A percentile compares a stretch with the other conserved stretches of the same genome.
These are phyloP conservation scores for Hyphopichia burtonii DNA, from an alignment of 1,139 yeast genomes.

Conservation along the genomic window DNA sequence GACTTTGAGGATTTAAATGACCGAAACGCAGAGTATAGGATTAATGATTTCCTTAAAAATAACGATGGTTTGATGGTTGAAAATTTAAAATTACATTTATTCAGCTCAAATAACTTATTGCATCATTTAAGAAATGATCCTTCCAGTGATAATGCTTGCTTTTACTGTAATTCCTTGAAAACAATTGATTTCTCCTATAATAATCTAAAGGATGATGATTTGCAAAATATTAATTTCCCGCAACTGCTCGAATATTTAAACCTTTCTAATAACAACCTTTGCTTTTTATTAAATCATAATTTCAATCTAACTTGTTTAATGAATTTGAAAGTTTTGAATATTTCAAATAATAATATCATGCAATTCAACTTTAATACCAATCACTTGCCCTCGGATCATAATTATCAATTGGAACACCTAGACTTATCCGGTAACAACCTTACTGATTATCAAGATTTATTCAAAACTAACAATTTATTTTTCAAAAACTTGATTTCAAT, in stretches of 20 bases:
- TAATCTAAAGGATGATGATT: slow-evolving; percentile 12
- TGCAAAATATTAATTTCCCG: slow-evolving; percentile 15
- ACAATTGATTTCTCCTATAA: slow-evolving; percentile 24
- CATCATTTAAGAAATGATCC: slow-evolving; percentile 6
- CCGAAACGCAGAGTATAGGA: background rate
- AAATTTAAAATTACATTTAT: slow-evolving; percentile 12
- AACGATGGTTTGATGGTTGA: slow-evolving; percentile 5
- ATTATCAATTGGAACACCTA: slow-evolving; percentile 6
- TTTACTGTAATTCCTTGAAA: slow-evolving; percentile 10
- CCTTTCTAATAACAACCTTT: slow-evolving; percentile 23
- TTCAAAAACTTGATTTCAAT: slow-evolving; percentile 14
- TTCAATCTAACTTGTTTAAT: slow-evolving; percentile 12
- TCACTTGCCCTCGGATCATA: background rate
- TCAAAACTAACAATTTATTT: background rate
- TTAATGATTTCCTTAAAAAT: background rate
- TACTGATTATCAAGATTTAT: background rate
- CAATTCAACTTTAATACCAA: slow-evolving; percentile 2
- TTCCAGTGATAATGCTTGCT: slow-evolving; percentile 6
- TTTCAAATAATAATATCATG: slow-evolving; percentile 22
- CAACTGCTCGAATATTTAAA: slow-evolving; percentile 15
- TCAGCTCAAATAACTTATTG: slow-evolving; percentile 10
- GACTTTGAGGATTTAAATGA: background rate
- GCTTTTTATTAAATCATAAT: slow-evolving; percentile 9
- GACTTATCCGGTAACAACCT: slow-evolving; percentile 21
- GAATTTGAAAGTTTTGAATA: slow-evolving; percentile 14